Percentiles rank a stretch among this genome's conserved stretches.
These are phyloP conservation scores for Fusarium avenaceum DNA, from an alignment of 2,329 filamentous ascomycete genomes.

Conservation along the genomic window DNA sequence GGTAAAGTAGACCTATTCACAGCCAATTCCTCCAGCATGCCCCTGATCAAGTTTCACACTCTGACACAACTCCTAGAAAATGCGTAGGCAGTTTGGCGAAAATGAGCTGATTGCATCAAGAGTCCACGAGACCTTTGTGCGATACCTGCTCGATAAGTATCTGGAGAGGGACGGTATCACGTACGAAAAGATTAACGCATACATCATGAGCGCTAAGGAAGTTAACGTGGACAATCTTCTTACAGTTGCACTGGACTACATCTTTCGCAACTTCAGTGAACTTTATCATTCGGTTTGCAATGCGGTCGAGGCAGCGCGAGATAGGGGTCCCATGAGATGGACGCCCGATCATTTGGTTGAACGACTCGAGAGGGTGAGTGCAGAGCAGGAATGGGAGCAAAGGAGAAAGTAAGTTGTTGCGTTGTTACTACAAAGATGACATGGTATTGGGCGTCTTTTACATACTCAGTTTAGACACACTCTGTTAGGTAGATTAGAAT, in stretches of 20 bases:
- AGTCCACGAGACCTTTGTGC: conserved; percentile 44
- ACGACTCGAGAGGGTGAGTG: conserved; percentile 37
- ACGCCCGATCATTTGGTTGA: conserved; percentile 38
- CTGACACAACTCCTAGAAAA: conserved; percentile 24
- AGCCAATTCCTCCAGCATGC: conserved; percentile 3
- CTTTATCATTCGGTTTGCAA: conserved; percentile 41
- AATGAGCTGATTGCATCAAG: conserved; percentile 40
- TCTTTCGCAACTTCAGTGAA: conserved; percentile 42
- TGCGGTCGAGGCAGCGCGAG: conserved; percentile 38
- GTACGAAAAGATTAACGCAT: conserved; percentile 42
- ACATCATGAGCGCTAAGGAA: conserved; percentile 37
- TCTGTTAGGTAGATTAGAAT: not conserved
- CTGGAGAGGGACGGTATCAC: conserved; percentile 42
- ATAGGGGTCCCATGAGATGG: conserved; percentile 38
- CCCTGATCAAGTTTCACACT: conserved; percentile 4
- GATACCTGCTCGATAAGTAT: conserved; percentile 47
- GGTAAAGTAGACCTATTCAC: conserved; percentile 25
- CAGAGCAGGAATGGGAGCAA: conserved; percentile 26
- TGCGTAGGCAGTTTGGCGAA: conserved; percentile 24
- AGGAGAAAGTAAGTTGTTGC: conserved; percentile 1
- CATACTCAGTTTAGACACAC: not conserved
- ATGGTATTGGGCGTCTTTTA: no score
- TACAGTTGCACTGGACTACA: conserved; percentile 40
- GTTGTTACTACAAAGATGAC: not conserved
- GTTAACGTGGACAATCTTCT: conserved; percentile 43